Evolutionary conservation across 1,284 basidiomycete genomes (phyloP).

Genomic region (Papiliotrema fonsecae): DNA sequence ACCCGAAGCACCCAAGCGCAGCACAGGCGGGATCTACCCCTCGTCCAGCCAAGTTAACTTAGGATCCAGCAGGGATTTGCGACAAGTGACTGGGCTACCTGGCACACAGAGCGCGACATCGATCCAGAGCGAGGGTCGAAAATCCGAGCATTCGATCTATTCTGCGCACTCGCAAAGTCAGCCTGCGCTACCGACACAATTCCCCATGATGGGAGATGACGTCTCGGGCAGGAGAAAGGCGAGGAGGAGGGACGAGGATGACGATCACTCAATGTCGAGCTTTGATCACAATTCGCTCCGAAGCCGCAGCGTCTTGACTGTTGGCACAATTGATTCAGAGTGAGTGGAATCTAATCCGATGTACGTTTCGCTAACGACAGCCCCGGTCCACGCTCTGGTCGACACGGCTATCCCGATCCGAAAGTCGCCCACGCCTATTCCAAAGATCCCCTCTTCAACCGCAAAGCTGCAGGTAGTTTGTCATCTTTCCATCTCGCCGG

Average conservation of each 20-base stretch:
- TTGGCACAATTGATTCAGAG: constrained; percentile 47
- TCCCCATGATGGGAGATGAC: constrained; percentile 6
- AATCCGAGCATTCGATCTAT: neutral
- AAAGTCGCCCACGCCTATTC: neutral
- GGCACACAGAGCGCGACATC: neutral
- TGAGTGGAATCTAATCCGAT: constrained; percentile 42
- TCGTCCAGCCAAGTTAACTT: neutral
- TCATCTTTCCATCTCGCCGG: constrained; percentile 58
- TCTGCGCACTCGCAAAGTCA: constrained; percentile 6
- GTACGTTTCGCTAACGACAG: constrained; percentile 54
- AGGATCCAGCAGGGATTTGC: neutral
- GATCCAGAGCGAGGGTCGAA: neutral
- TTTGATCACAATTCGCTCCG: constrained; percentile 68
- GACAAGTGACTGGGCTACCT: neutral
- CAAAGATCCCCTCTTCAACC: constrained; percentile 11
- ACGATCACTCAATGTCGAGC: constrained; percentile 84
- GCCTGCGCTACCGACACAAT: too few relatives aligned
- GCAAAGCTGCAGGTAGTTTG: constrained; percentile 57
- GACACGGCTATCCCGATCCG: constrained; percentile 25
- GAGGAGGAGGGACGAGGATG: constrained; percentile 74
- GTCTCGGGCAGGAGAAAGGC: constrained; percentile 60
- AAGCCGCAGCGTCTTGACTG: constrained; percentile 38
- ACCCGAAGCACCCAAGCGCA: neutral
- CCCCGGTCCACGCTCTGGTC: constrained; percentile 62
- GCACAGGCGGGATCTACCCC: neutral